Evolutionary conservation across 176 grass and related monocot genomes (phyloP), one percentile per base, ranked within the genome.

Genomic region (Alloteropsis semialata): DNA sequence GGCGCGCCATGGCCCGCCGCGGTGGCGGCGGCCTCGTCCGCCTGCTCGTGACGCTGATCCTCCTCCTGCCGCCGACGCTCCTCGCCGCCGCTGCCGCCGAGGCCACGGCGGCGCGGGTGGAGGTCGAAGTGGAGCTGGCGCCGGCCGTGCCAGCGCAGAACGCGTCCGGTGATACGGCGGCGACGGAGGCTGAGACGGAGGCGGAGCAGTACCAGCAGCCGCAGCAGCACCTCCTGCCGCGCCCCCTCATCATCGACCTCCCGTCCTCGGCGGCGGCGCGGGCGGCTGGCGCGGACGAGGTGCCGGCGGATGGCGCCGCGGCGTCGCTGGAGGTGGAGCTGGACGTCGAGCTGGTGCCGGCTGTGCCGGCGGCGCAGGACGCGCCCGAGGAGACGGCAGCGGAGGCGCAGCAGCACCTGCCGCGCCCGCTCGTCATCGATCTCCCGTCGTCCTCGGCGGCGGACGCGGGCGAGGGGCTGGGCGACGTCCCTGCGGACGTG

Each of bases 241-340:
- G 88, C 10, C 46, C 83, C 29, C 84, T 86, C 14, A 72, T 86
- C 79, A 78, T 86, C 73, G 38, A 90, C 65, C 79, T 86, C 21
- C 88, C 78, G 15, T 46, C 82, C 0, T 3, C 2, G 34, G 34
- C 34, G 34, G 34, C 34, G 34, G 34, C 34, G 34, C 34, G 34
- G 34, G 34, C 34, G 34, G 34, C 34, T 3, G 34, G 34, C 5
- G 34, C 3, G 81, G 72, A 5, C 17, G 72, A 22, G 6, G 10
- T 36, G 32, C 72, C 82, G 11, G 10, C 5, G 54, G 79, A 77
- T 42, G 7, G 7, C 39, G 39, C 1, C 39, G 39, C 7, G 39
- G 39, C 39, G 39, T 42, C 39, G 39, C 39, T 42, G 39, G 39
- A 42, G 7, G 39, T 42, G 6, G 39, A 42, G 7, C 7, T 42